Base-by-base conservation (phyloP, 768 basidiomycete genomes). In the Mycena chlorophos region DNA sequence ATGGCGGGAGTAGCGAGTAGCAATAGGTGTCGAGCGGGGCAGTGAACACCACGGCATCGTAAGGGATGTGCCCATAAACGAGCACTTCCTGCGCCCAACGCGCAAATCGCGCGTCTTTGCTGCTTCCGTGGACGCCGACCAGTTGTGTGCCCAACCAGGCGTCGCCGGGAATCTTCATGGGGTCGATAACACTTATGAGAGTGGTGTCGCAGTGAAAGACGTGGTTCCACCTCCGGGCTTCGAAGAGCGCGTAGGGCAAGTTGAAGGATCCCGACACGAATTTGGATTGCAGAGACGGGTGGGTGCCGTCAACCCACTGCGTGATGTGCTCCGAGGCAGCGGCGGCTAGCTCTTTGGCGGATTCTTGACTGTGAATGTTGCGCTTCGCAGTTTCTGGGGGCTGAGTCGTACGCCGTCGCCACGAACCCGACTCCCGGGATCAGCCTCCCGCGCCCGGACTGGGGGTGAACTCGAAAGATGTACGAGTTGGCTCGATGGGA, bases 131-230 rank as follows among this genome's bases (percentile, higher is more conserved):
- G 5, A 31, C 28, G 17, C 54, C 54, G 29, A 55, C 30, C 12
- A 55, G 39, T 29, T 55, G 23, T 0, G 54, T 55, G 10, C 28
- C 54, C 5, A 50, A 40, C 38, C 47, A 50, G 17, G 38, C 38
- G n/a, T 20, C 27, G 38, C 28, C n/a, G 3, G 22, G 10, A 27
- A 48, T 25, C 22, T 27, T n/a, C 19, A 31, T n/a, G 12, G 45
- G 30, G 45, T 54, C 52, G 37, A 54, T 54, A 19, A 54, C 20
- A 19, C 52, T 50, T 51, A 58, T 54, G 29, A 54, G 54, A 48
- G 61, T 28, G 27, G 52, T 47, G 54, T 47, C 25, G 47, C 52
- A 30, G 48, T 43, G n/a, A 37, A 60, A 47, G 72, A 67, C 51
- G 53, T 59, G 2, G 68, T 54, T 38, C 31, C 52, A 38, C 14